Conservation (phyloP, 2,329 filamentous ascomycete genomes). For the Diplodia corticola region DNA sequence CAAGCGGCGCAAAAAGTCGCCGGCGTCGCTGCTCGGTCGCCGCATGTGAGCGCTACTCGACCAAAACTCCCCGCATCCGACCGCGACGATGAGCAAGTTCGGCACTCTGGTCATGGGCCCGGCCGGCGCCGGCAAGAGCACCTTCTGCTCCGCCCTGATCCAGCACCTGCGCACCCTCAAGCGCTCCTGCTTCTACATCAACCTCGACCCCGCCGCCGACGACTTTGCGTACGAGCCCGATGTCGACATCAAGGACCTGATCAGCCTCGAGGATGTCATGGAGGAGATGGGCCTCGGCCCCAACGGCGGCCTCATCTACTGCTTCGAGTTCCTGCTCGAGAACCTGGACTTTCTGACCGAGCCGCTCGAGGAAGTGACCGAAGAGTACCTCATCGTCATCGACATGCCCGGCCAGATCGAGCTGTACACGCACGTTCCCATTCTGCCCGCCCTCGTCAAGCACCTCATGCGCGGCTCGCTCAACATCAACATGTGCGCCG, state of each 20-base stretch:
- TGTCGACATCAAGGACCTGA: slow-evolving; percentile 92
- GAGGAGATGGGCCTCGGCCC: slow-evolving; percentile 88
- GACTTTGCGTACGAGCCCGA: slow-evolving; percentile 88
- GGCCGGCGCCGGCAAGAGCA: slow-evolving; percentile 94
- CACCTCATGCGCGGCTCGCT: slow-evolving; percentile 79
- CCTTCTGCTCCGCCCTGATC: slow-evolving; percentile 91
- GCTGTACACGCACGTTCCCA: slow-evolving; percentile 94
- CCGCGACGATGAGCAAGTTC: slow-evolving; percentile 78
- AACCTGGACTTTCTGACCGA: slow-evolving; percentile 91
- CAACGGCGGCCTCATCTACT: slow-evolving; percentile 92
- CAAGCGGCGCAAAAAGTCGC: slow-evolving; percentile 17
- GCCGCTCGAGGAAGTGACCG: slow-evolving; percentile 78
- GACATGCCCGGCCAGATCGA: slow-evolving; percentile 99
- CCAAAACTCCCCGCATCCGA: slow-evolving; percentile 16
- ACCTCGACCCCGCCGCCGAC: slow-evolving; percentile 95
- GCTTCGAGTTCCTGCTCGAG: slow-evolving; percentile 92
- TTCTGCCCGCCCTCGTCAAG: slow-evolving; percentile 80
- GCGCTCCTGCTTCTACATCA: slow-evolving; percentile 95
- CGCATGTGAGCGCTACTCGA: background rate
- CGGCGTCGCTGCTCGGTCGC: background rate
- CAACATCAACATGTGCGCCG: slow-evolving; percentile 88
- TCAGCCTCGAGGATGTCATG: slow-evolving; percentile 94
- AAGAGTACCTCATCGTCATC: slow-evolving; percentile 96
- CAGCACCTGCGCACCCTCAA: slow-evolving; percentile 88
- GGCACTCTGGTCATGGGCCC: slow-evolving; percentile 95